Evolutionary conservation across 495 filamentous ascomycete genomes (phyloP).

Genomic region (Aspergillus sparsus): DNA sequence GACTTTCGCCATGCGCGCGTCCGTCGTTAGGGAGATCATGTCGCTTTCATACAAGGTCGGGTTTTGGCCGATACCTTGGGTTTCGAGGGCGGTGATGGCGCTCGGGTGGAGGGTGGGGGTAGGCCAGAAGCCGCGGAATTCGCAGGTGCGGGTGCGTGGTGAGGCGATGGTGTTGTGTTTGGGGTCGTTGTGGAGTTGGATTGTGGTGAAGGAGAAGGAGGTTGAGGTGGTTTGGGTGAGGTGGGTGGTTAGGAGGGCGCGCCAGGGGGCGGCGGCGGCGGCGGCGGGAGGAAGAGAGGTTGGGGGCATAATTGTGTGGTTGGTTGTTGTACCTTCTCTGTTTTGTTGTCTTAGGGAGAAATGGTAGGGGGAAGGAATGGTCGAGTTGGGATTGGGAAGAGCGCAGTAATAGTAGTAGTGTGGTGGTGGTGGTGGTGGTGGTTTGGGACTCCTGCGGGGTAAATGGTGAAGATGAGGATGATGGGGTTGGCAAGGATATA

Average conservation of each 20-base stretch:
- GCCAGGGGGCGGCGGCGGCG: constrained; percentile 66
- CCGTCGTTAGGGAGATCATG: constrained; percentile 79
- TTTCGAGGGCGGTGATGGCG: constrained; percentile 66
- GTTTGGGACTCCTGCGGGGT: no score
- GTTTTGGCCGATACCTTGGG: constrained; percentile 57
- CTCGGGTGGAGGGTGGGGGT: constrained; percentile 47
- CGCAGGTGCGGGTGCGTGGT: constrained; percentile 63
- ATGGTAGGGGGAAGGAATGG: neutral
- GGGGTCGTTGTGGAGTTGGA: constrained; percentile 56
- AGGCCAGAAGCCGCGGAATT: constrained; percentile 84
- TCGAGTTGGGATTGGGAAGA: no score
- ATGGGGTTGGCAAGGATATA: no score
- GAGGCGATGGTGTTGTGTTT: constrained; percentile 33
- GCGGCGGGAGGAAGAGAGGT: neutral
- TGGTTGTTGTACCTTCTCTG: neutral
- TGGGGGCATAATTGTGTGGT: constrained; percentile 19
- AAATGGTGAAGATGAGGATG: no score
- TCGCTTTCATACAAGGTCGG: constrained; percentile 70
- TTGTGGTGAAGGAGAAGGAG: constrained; percentile 73
- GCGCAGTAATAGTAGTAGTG: no score
- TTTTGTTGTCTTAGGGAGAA: constrained; percentile 5
- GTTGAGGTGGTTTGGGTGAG: constrained; percentile 63
- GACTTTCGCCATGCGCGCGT: constrained; percentile 82
- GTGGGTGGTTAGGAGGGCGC: constrained; percentile 63
- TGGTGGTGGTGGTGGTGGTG: no score